Evolutionary conservation across 2,329 filamentous ascomycete genomes (phyloP), one percentile per base, ranked within the genome.

Genomic region (Diaporthe destruens): DNA sequence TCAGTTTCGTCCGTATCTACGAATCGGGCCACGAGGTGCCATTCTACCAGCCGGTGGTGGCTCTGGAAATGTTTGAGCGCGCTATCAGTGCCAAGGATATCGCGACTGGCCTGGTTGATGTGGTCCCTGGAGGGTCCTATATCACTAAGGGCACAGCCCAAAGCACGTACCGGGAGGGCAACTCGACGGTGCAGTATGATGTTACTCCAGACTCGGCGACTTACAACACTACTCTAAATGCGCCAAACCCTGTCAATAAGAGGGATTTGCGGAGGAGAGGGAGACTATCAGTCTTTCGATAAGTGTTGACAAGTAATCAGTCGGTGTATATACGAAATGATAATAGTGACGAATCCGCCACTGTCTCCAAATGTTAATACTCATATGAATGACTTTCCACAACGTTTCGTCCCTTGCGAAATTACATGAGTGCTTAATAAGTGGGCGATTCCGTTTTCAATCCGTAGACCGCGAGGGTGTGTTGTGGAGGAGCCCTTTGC

Each of bases 31-130:
- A 84, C 75, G 81, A 83, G 76, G 82, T 84, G 39, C 87, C 87
- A 0, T 88, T 88, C 77, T 89, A 89, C 77, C 87, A 89, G 76
- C 88, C 84, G 4, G 79, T 85, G 42, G 84, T 82, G 16, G 79
- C 86, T 9, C 79, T 88, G 16, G 83, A 84, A 74, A 81, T 88
- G 73, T 87, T 89, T 74, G 80, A 85, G 78, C 83, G 87, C 16
- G 84, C 83, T 14, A 79, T 89, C 71, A 75, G 77, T 14, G 82
- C 85, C n/a, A 77, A 81, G 25, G 87, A 89, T 70, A 81, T 91
- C 70, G 85, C 85, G 29, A 87, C 86, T 2, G 88, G 88, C 12
- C 76, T 77, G 55, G 86, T 84, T 1, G 87, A 87, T 12, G 77
- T 78, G 44, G 53, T 68, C 8, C 44, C 56, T 36, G 71, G 42